Base-by-base conservation (phyloP, 148 eudicot species). In the Simmondsia chinensis region DNA sequence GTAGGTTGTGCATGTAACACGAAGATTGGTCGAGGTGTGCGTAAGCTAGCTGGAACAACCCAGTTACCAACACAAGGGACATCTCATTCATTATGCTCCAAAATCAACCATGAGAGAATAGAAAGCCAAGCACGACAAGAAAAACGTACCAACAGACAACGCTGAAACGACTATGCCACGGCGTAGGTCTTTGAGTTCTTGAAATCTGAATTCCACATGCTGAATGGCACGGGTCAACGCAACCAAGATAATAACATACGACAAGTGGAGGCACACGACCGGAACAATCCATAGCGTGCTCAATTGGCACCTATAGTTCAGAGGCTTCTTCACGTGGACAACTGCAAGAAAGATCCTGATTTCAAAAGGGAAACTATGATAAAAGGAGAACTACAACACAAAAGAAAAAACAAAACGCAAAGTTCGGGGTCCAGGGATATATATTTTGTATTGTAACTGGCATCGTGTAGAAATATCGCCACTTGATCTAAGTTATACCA, bases 131-230 rank as follows among this genome's bases (percentile, higher is more conserved):
- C 38, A 10, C 2, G 9, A 17, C 13, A 19, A 4, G 17, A 27
- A 25, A 44, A 5, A 50, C 64, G 22, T 79, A 87, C 96, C 96
- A 33, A 87, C 69, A 45, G 78, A 65, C 54, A 61, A 46, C 27
- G 74, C 33, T 36, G 96, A 79, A 54, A 80, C 68, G 12, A 83
- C 52, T 41, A 87, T 72, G 57, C 88, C 94, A 14, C 88, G 74
- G 88, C 96, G 76, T 16, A 87, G 96, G 64, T 79, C 96, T 64
- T 80, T 83, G 66, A 87, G 94, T 60, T 87, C 96, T 40, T 83
- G 78, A 53, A 87, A 87, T 64, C 80, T 77, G 57, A 87, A 87
- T 33, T 87, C 77, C 23, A 87, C 66, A 57, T 80, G 94, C 40
- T 42, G 89, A 63, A 87, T 60, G 35, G 86, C 86, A 58, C 69